Base-by-base conservation (phyloP, 805 yeast species). In the Cyberlindnera japonica region DNA sequence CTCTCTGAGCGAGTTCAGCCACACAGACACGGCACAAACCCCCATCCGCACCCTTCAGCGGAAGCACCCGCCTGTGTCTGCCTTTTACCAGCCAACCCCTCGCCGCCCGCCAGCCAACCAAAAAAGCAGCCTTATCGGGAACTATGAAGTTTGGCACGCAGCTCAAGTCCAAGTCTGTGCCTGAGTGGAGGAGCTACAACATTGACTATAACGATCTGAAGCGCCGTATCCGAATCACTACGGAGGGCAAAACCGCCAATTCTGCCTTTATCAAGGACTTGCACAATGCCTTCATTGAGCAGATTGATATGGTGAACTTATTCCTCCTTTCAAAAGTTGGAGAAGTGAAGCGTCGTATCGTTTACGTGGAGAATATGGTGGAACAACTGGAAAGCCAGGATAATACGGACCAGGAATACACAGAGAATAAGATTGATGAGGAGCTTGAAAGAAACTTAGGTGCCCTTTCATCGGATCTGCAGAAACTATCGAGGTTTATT, bases 141-240 rank as follows among this genome's bases (percentile, higher is more conserved):
- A 15, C 23, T 4, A 90, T 90, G 98, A 91, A 88, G 64, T 90
- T 89, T 61, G 96, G 96, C 37, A 70, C 77, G 30, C 89, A 83
- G 54, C 71, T 90, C 17, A 68, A 74, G 38, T 79, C 76, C 48
- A 72, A 87, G 51, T 83, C 95, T 11, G 83, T 88, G 18, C 88
- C 90, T 2, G 93, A 86, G 65, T 90, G 98, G 97, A 75, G 75
- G 53, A 75, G 77, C 46, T 82, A 86, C 62, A 88, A 90, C 60
- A 71, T 90, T 29, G 89, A 87, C 55, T 90, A 90, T 63, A 83
- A 87, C 50, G 85, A 79, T 26, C 59, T 90, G 42, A 90, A 89
- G 61, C 63, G 64, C 5, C 69, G 74, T 33, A 86, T 90, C 43
- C 73, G 81, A 51, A 57, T 61, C 8, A 83, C 91, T 2, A 56